phyloP scores from a whole-genome alignment of 208 protist species.

The Angomonas desouzai region DNA sequence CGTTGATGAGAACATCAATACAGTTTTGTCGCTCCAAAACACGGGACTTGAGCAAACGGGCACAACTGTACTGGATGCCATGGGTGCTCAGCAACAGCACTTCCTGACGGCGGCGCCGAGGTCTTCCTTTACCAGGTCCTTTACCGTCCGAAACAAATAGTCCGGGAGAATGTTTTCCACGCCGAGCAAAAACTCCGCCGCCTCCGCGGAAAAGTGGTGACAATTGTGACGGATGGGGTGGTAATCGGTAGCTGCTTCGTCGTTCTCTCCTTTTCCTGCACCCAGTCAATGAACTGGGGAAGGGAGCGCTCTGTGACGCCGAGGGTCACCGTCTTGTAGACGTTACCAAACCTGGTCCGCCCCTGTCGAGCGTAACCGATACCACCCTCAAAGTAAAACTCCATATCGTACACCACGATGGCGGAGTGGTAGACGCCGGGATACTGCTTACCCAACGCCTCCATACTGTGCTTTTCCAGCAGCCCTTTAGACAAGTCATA shows the following conservation, averaged over 20 bases:
- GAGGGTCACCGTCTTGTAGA: conserved; percentile 45
- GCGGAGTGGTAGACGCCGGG: conserved; percentile 90
- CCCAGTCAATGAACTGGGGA: conserved; percentile 58
- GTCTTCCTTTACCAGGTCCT: conserved; percentile 37
- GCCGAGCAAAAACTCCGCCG: conserved; percentile 61
- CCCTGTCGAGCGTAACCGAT: conserved; percentile 49
- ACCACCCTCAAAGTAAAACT: conserved; percentile 94
- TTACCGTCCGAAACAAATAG: conserved; percentile 50
- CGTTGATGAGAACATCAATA: conserved; percentile 31
- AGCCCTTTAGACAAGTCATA: conserved; percentile 90
- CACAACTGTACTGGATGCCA: conserved; percentile 41
- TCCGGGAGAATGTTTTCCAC: conserved; percentile 12
- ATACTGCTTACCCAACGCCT: conserved; percentile 62
- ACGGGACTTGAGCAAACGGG: conserved; percentile 24
- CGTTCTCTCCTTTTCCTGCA: conserved; percentile 22
- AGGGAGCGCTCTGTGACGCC: conserved; percentile 44
- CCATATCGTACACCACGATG: conserved; percentile 88
- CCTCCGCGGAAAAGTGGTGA: conserved; percentile 86
- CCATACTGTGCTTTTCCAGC: conserved; percentile 44
- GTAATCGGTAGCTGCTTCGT: conserved; percentile 72
- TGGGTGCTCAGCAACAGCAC: conserved; percentile 34
- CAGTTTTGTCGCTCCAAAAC: conserved; percentile 36
- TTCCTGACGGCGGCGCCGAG: conserved; percentile 38
- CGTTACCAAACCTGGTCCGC: conserved; percentile 78
- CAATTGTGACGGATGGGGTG: conserved; percentile 90